phyloP scores from a whole-genome alignment of 768 basidiomycete genomes.

The Boletellus sp. region DNA sequence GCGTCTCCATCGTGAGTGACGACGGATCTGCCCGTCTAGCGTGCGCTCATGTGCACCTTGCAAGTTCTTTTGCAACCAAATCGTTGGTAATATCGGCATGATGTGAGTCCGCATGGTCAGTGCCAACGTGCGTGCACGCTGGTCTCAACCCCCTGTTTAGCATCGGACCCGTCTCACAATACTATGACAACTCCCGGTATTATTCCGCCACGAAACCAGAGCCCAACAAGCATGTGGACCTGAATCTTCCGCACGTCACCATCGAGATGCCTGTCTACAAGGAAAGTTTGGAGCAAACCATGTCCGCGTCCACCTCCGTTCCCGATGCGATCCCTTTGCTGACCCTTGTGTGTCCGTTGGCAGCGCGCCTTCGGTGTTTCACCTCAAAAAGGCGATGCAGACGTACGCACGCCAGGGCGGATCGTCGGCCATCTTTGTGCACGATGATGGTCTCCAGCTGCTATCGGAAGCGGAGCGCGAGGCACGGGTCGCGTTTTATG shows the following conservation, averaged over 20 bases:
- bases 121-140: neutral
- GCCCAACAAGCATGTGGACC: slow-evolving; percentile 60
- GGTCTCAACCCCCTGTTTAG: slow-evolving; percentile 32
- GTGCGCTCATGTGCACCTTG: slow-evolving; percentile 1
- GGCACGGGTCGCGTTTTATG: slow-evolving; percentile 50
- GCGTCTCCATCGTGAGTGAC: slow-evolving; percentile 63
- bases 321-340: neutral
- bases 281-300: slow-evolving; percentile 76
- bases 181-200: slow-evolving; percentile 79
- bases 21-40: neutral
- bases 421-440: slow-evolving; percentile 52
- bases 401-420: slow-evolving; percentile 66
- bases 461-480: slow-evolving; percentile 45
- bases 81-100: slow-evolving; percentile 61
- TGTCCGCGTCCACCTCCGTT: slow-evolving; percentile 46
- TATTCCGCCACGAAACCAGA: slow-evolving; percentile 69
- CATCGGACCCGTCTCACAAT: slow-evolving; percentile 81
- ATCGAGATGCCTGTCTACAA: slow-evolving; percentile 89
- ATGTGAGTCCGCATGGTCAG: slow-evolving; percentile 41
- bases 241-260: slow-evolving; percentile 67
- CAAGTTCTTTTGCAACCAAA: slow-evolving; percentile 73
- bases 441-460: slow-evolving; percentile 60
- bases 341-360: neutral
- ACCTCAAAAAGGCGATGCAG: slow-evolving; percentile 58
- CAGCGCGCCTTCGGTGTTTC: slow-evolving; percentile 67